A percentile compares a stretch with the other conserved stretches of the same genome.
Evolutionary conservation across 306 rosid species (phyloP).

Genomic region (Cicer chorassanicum): DNA sequence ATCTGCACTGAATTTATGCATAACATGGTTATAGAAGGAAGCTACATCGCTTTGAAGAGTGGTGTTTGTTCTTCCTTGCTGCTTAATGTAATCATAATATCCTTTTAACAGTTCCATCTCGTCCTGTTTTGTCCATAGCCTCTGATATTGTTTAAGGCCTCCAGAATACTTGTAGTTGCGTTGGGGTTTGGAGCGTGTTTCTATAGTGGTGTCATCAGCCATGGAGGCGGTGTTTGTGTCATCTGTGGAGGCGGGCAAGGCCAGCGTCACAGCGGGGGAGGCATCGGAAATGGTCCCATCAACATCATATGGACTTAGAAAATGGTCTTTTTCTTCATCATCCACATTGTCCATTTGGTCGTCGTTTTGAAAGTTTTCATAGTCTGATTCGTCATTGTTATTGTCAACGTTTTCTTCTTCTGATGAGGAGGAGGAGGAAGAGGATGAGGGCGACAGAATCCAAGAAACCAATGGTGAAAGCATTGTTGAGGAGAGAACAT

Average conservation of each 20-base stretch:
- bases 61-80: conserved; percentile 24
- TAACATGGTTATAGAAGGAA: conserved; percentile 41
- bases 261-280: conserved; percentile 47
- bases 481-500: conserved; percentile 44
- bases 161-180: neutral
- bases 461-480: conserved; percentile 53
- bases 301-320: conserved; percentile 29
- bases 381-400: conserved; percentile 12
- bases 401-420: conserved; percentile 35
- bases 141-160: conserved; percentile 46
- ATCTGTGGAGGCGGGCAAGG: conserved; percentile 28
- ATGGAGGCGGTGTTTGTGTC: neutral
- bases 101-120: conserved; percentile 50
- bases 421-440: conserved; percentile 34
- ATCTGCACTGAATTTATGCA: conserved; percentile 32
- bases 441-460: conserved; percentile 43
- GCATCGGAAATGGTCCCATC: conserved; percentile 35
- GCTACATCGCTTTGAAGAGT: conserved; percentile 53
- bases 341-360: conserved; percentile 15
- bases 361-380: conserved; percentile 41
- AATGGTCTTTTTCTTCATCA: conserved; percentile 32
- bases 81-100: conserved; percentile 46
- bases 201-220: conserved; percentile 11
- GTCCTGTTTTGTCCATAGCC: conserved; percentile 57
- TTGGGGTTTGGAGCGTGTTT: conserved; percentile 40